phyloP scores from a whole-genome alignment of 306 rosid genomes.

The Carpinus fangiana region DNA sequence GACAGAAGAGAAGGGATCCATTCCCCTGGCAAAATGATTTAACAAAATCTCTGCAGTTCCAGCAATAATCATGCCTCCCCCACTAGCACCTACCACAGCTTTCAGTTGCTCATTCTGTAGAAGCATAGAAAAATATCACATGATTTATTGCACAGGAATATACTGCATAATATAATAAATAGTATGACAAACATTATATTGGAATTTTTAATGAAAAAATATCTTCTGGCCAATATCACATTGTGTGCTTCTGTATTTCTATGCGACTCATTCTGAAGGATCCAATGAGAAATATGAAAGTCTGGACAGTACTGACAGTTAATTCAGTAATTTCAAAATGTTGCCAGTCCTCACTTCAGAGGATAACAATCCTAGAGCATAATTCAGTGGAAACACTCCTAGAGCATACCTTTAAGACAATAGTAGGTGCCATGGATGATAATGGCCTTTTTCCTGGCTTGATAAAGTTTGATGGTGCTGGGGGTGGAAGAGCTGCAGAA shows the following conservation, averaged over 20 bases:
- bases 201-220: neutral
- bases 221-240: neutral
- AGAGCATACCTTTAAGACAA: constrained; percentile 62
- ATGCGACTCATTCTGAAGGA: neutral
- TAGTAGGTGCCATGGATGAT: constrained; percentile 86
- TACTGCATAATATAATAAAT: neutral
- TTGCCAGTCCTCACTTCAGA: neutral
- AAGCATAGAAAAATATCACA: constrained; percentile 7
- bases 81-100: constrained; percentile 86
- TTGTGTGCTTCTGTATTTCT: neutral
- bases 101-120: constrained; percentile 58
- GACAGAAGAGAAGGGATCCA: constrained; percentile 73
- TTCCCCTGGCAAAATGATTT: constrained; percentile 74
- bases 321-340: constrained; percentile 10
- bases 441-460: constrained; percentile 79
- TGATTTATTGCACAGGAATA: constrained; percentile 7
- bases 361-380: neutral
- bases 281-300: neutral
- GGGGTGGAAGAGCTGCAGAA: constrained; percentile 52
- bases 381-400: constrained; percentile 7
- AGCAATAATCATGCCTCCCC: constrained; percentile 63
- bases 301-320: constrained; percentile 4
- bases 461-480: constrained; percentile 75
- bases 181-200: neutral
- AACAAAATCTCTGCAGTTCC: constrained; percentile 68